Percentiles rank a stretch among this genome's conserved stretches.
phyloP scores from a whole-genome alignment of 345 rosid genomes.

The Turritis glabra region DNA sequence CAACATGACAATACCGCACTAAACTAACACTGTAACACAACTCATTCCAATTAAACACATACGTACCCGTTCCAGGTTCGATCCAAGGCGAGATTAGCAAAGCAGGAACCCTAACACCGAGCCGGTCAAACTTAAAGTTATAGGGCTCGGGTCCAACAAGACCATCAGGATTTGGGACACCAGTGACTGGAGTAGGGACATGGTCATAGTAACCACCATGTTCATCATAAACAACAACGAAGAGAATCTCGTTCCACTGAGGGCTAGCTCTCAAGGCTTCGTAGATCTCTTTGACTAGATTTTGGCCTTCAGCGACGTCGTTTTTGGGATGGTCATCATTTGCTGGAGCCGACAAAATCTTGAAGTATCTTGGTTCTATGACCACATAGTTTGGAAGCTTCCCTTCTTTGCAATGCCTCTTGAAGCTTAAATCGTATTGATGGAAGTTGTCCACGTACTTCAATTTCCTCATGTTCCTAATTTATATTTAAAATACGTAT shows the following conservation, averaged over 20 bases:
- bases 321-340: constrained; percentile 90
- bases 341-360: constrained; percentile 56
- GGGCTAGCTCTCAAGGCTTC: constrained; percentile 84
- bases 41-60: neutral
- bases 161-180: constrained; percentile 84
- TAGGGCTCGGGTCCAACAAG: constrained; percentile 62
- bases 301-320: constrained; percentile 77
- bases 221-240: constrained; percentile 68
- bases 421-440: constrained; percentile 60
- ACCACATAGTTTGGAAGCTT: constrained; percentile 86
- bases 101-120: constrained; percentile 77
- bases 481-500: neutral
- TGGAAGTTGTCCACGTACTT: constrained; percentile 77
- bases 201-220: constrained; percentile 97
- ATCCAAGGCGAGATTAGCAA: constrained; percentile 86
- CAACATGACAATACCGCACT: too few species aligned
- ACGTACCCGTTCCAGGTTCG: constrained; percentile 70
- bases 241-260: constrained; percentile 75
- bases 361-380: constrained; percentile 73
- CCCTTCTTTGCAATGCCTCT: constrained; percentile 70
- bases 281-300: constrained; percentile 72
- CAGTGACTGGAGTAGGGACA: constrained; percentile 72
- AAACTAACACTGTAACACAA: too few species aligned
- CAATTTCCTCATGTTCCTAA: constrained; percentile 73
- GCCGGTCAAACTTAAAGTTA: constrained; percentile 75